Evolutionary conservation across 1,139 yeast species (phyloP), one percentile per base, ranked within the genome.

Genomic region (Kodamaea sp.): DNA sequence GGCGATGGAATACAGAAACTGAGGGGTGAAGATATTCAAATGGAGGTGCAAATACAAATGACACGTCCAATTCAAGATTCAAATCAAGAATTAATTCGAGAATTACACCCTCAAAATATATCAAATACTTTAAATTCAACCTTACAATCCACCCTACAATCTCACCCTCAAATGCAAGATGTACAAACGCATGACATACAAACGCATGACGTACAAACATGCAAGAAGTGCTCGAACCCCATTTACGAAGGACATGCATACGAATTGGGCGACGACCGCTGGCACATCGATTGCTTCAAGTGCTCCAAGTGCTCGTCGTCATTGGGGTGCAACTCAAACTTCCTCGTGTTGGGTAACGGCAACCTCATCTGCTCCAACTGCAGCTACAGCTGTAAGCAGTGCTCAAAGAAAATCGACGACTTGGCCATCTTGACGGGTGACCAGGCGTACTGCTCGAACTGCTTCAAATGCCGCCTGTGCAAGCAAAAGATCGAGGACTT

Each of bases 391-490:
- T 92, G 98, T 62, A 81, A 83, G 53, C 82, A 82, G 45, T 94
- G 98, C 68, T 80, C 82, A 39, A 85, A 86, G 57, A 87, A 89
- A 60, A 92, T 92, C 47, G 96, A 88, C 55, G 97, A 92, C 59
- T 71, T 90, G 66, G 98, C 98, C n/a, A 90, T 92, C 29, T 73
- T 90, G 35, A 89, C 97, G 1, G 96, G 97, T 20, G 95, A 84
- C 52, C 95, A 87, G 57, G 97, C 97, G 4, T 92, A 88, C 58
- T 94, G 98, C 61, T 81, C 96, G 6, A 75, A 76, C 37, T 92
- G 98, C 63, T 92, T 92, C 65, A 81, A 83, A 51, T 92, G 98
- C 61, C 80, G 95, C 39, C 83, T 88, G 48, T 92, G 98, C 66
- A 85, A 85, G 56, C 79, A 79, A 48, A 84, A 84, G 49, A 92